Evolutionary conservation across 2,329 filamentous ascomycete genomes (phyloP), one percentile per base, ranked within the genome.

Genomic region (Mycogone perniciosa): DNA sequence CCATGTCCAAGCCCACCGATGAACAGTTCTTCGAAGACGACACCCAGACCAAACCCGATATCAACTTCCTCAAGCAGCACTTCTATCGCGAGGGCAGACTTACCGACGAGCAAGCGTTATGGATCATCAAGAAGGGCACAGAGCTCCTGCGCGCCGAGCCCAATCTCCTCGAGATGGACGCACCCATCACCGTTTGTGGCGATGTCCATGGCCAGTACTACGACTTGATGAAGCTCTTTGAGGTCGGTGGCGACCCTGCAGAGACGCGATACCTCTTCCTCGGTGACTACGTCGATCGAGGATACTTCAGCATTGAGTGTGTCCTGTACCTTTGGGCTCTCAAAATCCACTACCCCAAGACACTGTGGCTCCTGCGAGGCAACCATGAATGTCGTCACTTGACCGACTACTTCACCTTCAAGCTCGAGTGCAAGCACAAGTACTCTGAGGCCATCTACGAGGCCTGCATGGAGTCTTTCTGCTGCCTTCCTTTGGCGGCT

Each of bases 341-440:
- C 68, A 99, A 99, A 81, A 97, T 99, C 67, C 96, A 95, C 82
- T 99, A 97, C 67, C 93, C 93, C 48, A 90, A 97, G 71, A 92
- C 89, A 20, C 83, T 99, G 51, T 99, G 93, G 93, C 79, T 99
- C 60, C 82, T 99, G 60, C 88, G 93, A 63, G 93, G 93, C 60
- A 99, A 99, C 72, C 93, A 99, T 74, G 93, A 99, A 74, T 99
- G 93, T 71, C 86, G 93, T 64, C 93, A 99, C 76, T 80, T 99
- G 79, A 99, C 93, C 52, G 93, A 99, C 68, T 99, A 99, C 79
- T 99, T 99, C 74, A 99, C 93, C 55, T 99, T 99, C 79, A 97
- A 99, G 79, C 84, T 99, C 52, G 93, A 99, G 71, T 99, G 93
- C 80, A 96, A 96, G 76, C 93, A 99, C 81, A 99, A 99, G 72